Evolutionary conservation across 441 rosid genomes (phyloP).

Genomic region (Pelargonium fulgidum): DNA sequence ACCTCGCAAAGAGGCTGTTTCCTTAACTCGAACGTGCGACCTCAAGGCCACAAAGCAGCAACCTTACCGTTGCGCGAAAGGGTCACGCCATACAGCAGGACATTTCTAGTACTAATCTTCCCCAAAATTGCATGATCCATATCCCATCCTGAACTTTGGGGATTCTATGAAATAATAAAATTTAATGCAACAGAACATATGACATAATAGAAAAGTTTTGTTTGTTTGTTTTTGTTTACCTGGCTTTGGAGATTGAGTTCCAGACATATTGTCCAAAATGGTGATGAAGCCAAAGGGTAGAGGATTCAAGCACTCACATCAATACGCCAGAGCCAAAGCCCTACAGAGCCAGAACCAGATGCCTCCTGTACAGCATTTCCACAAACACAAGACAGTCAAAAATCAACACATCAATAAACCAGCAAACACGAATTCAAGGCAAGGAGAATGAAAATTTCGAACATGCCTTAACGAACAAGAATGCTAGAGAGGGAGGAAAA

Average conservation of each 20-base stretch:
- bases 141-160: no score
- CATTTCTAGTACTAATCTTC: no score
- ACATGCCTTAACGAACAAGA: no score
- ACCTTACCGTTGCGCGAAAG: background rate
- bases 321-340: constrained; percentile 27
- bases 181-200: background rate
- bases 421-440: background rate
- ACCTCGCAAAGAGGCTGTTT: no score
- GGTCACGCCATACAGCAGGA: no score
- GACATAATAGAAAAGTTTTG: background rate
- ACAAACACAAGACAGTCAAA: background rate
- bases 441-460: background rate
- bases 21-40: no score
- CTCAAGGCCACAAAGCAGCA: no score
- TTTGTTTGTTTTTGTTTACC: constrained; percentile 20
- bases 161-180: no score
- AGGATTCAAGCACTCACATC: constrained; percentile 33
- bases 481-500: no score
- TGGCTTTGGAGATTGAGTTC: constrained; percentile 29
- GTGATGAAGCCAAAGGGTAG: constrained; percentile 30
- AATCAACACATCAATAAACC: background rate
- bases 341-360: constrained; percentile 29
- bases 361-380: background rate
- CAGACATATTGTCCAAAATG: constrained; percentile 25
- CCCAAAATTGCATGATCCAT: no score